phyloP scores from a whole-genome alignment of 148 eudicot genomes.

The Cornus suecica region DNA sequence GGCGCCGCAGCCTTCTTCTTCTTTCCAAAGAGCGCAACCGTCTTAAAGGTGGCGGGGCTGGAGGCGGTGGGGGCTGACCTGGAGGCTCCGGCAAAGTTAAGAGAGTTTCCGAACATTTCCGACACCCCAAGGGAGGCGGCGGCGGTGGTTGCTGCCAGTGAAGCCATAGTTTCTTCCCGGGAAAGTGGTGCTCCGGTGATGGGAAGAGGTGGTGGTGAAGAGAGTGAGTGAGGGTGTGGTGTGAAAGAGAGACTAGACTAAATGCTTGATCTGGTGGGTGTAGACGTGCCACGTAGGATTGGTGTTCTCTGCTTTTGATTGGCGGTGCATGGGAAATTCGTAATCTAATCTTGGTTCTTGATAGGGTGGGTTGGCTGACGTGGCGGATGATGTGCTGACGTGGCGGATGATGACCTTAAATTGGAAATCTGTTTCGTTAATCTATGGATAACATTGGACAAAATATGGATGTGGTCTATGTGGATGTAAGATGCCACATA shows the following conservation, averaged over 20 bases:
- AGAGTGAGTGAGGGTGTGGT: slow-evolving; percentile 8
- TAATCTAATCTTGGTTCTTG: slow-evolving; percentile 30
- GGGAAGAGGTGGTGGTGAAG: not conserved
- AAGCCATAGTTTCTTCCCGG: slow-evolving; percentile 42
- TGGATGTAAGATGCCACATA: too few relatives aligned
- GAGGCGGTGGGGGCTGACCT: slow-evolving; percentile 36
- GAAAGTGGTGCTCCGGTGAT: not conserved
- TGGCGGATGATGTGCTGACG: slow-evolving; percentile 20
- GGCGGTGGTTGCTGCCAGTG: slow-evolving; percentile 60
- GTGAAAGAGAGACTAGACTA: slow-evolving; percentile 18
- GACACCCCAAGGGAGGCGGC: slow-evolving; percentile 61
- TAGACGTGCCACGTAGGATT: slow-evolving; percentile 38
- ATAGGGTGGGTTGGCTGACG: slow-evolving; percentile 23
- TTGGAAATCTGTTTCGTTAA: too few relatives aligned
- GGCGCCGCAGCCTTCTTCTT: slow-evolving; percentile 55
- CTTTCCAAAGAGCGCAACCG: slow-evolving; percentile 70
- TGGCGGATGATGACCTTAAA: not conserved
- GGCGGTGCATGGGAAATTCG: slow-evolving; percentile 17
- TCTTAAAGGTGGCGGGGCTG: slow-evolving; percentile 34
- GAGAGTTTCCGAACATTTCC: slow-evolving; percentile 62
- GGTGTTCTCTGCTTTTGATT: slow-evolving; percentile 14
- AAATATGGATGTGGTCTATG: too few relatives aligned
- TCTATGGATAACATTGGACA: too few relatives aligned
- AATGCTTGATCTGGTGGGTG: slow-evolving; percentile 65
- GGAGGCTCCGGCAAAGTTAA: slow-evolving; percentile 39